Evolutionary conservation across 2,329 filamentous ascomycete genomes (phyloP), one percentile per base, ranked within the genome.

Genomic region (Cordyceps pruinosa): DNA sequence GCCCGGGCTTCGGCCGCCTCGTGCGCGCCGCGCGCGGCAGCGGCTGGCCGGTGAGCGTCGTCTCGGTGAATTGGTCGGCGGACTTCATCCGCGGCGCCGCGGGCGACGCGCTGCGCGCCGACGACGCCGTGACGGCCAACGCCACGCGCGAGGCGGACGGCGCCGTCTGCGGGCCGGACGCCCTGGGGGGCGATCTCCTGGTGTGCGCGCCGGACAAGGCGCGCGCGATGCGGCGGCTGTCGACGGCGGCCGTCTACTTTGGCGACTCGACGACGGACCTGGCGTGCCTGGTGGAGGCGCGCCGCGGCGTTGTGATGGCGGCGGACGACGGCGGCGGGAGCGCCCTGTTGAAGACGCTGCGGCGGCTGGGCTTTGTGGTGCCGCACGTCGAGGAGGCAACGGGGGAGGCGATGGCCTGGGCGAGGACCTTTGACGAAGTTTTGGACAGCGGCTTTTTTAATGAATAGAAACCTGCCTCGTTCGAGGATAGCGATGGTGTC

Each of bases 251-350:
- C n/a, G 65, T 80, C n/a, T 84, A 84, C 68, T 76, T 83, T 65
- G 81, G 81, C 8, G 81, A 84, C 65, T 82, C 81, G 28, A 73
- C 74, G 2, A 83, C 81, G 2, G 81, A 84, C 64, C 66, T 84
- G 57, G 75, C 77, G 63, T 84, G 81, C 58, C 66, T 84, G 37
- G 61, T 81, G 4, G 64, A 66, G 23, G 67, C 45, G 15, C 8
- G 66, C 2, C 67, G 69, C 6, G 81, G 80, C 4, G 67, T 83
- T 23, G 74, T 79, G 42, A 71, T 84, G 39, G 71, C 75, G 1
- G 64, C 74, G 35, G 63, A 68, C 17, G 69, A 35, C 37, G 63
- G 68, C 17, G 69, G 35, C 35, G 35, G n/a, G 56, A 68, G 63
- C n/a, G 61, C 63, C 23, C 63, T 79, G 35, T 58, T 77, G 48